Conservation (phyloP, 2,329 filamentous ascomycete genomes). For the Ophioceras dolichostomum region DNA sequence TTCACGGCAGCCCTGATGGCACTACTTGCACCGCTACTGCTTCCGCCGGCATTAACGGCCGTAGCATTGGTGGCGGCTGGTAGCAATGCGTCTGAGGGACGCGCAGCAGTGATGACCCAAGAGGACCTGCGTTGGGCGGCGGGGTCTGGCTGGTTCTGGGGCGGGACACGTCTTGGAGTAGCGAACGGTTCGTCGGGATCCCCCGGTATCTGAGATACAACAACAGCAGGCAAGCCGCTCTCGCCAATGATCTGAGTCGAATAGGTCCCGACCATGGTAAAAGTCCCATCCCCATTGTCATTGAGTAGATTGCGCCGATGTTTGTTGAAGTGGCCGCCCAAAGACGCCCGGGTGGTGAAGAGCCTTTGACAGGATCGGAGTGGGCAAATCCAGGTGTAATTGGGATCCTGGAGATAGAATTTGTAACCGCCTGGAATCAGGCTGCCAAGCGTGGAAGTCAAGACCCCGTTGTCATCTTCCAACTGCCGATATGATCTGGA, state of each 20-base stretch:
- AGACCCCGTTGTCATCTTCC: not conserved
- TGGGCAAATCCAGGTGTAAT: conserved; percentile 6
- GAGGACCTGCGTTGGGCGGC: not conserved
- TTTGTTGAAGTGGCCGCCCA: conserved; percentile 6
- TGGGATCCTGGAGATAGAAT: not conserved
- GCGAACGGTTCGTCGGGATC: not conserved
- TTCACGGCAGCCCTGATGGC: not conserved
- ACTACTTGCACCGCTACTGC: not conserved
- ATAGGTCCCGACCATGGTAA: not conserved
- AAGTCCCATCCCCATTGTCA: conserved; percentile 7
- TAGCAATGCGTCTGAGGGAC: too few relatives aligned
- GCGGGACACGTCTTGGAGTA: not conserved
- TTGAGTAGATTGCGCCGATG: conserved; percentile 1
- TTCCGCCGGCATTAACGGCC: not conserved
- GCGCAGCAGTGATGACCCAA: too few relatives aligned
- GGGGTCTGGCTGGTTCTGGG: not conserved
- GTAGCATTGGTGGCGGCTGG: not conserved
- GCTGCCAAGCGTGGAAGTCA: not conserved
- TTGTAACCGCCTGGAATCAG: conserved; percentile 6
- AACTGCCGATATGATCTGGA: conserved; percentile 1
- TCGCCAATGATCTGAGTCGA: not conserved
- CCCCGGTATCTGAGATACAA: conserved; percentile 3
- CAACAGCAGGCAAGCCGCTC: not conserved
- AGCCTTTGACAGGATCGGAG: conserved; percentile 5
- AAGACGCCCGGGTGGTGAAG: not conserved